Evolutionary conservation across 169 alveolate genomes (phyloP).

Genomic region (Pseudocohnilembus persalinus): DNA sequence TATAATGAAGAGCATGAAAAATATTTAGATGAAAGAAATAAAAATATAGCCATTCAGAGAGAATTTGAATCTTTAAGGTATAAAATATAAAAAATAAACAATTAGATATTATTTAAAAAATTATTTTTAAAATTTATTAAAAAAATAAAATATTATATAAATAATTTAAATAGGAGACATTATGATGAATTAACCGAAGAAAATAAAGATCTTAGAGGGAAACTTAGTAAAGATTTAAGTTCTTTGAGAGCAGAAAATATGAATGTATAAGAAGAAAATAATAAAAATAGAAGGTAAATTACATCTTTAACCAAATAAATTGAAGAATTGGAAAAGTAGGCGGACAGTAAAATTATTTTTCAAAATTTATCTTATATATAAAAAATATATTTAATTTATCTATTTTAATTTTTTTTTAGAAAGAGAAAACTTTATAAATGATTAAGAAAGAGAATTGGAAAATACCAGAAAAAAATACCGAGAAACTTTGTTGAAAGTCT

Average conservation of each 20-base stretch:
- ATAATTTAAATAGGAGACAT: constrained; percentile 13
- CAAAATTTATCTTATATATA: neutral
- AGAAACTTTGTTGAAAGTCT: constrained; percentile 32
- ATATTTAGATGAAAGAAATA: constrained; percentile 43
- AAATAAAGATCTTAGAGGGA: constrained; percentile 32
- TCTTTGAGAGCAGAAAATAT: constrained; percentile 9
- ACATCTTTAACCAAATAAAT: constrained; percentile 19
- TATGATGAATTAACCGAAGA: constrained; percentile 41
- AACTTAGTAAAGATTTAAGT: constrained; percentile 22
- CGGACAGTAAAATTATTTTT: constrained; percentile 1
- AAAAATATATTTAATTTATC: too few species aligned
- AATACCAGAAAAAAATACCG: constrained; percentile 36
- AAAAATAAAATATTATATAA: too few species aligned
- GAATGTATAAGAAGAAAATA: constrained; percentile 29
- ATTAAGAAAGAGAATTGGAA: constrained; percentile 45
- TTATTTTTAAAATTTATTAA: too few species aligned
- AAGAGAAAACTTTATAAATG: constrained; percentile 39
- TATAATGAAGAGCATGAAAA: constrained; percentile 48
- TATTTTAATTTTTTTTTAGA: neutral
- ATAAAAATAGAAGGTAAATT: constrained; percentile 16
- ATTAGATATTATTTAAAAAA: neutral
- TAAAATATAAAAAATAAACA: too few species aligned
- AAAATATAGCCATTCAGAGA: constrained; percentile 13
- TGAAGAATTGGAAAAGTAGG: constrained; percentile 26
- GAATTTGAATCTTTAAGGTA: constrained; percentile 34